These are phyloP conservation scores for Colletotrichum musicola DNA, from an alignment of 2,329 filamentous ascomycete species.

Conservation along the genomic window DNA sequence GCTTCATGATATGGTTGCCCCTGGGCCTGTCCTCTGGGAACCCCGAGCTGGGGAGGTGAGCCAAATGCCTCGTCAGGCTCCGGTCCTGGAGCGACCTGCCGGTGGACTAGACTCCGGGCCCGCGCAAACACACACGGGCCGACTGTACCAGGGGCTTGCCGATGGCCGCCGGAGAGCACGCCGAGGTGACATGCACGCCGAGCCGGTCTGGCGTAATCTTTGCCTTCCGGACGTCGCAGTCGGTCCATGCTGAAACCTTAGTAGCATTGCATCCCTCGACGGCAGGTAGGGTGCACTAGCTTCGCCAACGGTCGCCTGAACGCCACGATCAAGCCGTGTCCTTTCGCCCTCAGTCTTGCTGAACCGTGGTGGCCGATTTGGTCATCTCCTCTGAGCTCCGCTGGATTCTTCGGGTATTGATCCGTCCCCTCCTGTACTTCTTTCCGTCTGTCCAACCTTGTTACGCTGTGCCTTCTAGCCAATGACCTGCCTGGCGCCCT, in stretches of 20 bases:
- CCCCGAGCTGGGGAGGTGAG: conserved; percentile 5
- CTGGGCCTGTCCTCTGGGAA: conserved; percentile 4
- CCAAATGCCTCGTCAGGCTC: not conserved
- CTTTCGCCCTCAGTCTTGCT: not conserved
- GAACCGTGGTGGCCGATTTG: not conserved
- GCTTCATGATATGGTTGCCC: conserved; percentile 22
- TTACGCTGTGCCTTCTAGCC: conserved; percentile 57
- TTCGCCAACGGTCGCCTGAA: conserved; percentile 2
- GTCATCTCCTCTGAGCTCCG: conserved; percentile 9
- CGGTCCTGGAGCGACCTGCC: not conserved
- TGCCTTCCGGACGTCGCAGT: conserved; percentile 7
- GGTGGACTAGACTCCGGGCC: not conserved
- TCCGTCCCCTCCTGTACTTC: conserved; percentile 21
- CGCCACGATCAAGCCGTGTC: conserved; percentile 21
- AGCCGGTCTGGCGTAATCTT: not conserved
- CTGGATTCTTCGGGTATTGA: conserved; percentile 32
- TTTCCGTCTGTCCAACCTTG: conserved; percentile 27
- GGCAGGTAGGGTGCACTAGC: conserved; percentile 1
- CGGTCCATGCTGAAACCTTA: not conserved
- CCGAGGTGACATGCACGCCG: not conserved
- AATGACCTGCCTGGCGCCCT: conserved; percentile 88
- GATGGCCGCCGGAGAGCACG: not conserved
- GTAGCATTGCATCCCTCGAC: conserved; percentile 2
- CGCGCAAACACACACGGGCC: not conserved
- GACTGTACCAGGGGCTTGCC: not conserved